Base-by-base conservation (phyloP, 78 protist genomes). In the Dictyostelium brefeldianum region DNA sequence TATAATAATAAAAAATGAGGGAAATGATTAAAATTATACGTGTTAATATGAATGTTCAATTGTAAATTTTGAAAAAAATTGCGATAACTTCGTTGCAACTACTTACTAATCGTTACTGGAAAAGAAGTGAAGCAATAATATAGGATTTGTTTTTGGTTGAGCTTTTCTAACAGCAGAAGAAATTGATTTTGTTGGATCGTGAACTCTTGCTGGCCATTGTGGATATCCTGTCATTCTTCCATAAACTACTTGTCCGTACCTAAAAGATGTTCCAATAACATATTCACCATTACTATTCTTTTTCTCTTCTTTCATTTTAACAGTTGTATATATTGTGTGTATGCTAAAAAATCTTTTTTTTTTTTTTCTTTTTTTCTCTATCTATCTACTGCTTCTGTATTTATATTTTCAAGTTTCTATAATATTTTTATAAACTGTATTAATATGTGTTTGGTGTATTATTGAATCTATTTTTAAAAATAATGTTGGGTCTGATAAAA, bases 171-270 rank as follows among this genome's bases (percentile, higher is more conserved):
- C 93, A 10, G 67, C 93, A 18, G 54, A 22, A 8, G 81, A 74
- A 43, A 87, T 77, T 36, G 83, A 77, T 62, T 64, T 87, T 8
- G n/a, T 17, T 77, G 93, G 93, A 51, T 87, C 81, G 14, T 73
- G 83, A 15, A 83, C 91, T 83, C 93, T 87, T 1, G 93, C 93
- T 27, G 93, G 93, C 93, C 93, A 87, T 27, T 75, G 56, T 25
- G 93, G 93, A 77, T 87, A 87, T 11, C 93, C 93, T 11, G 84
- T 20, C 93, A 87, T 87, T 74, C 93, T 56, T 22, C 93, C 93
- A 78, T 87, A 87, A 27, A 87, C 93, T 14, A 78, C 80, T 22
- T 87, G 93, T 4, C 93, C 93, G 65, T 77, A 87, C 78, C 69
- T 87, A 65, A 87, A 87, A 29, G 11, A 43, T 17, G 83, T 78